A percentile compares a stretch with the other conserved stretches of the same genome.
phyloP scores from a whole-genome alignment of 305 asterid species.

The Andrographis paniculata region DNA sequence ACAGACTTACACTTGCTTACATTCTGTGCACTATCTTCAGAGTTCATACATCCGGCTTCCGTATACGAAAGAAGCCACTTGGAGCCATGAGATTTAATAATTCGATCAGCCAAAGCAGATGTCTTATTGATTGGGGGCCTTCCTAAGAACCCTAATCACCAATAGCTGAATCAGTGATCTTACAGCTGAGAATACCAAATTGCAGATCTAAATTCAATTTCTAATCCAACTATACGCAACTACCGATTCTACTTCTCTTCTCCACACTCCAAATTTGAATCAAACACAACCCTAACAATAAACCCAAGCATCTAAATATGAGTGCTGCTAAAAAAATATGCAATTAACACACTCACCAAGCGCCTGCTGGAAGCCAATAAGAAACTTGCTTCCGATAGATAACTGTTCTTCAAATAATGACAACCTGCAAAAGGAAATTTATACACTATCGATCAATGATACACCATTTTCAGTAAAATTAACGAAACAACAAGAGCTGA shows the following conservation, averaged over 20 bases:
- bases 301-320: neutral
- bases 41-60: constrained; percentile 53
- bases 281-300: constrained; percentile 12
- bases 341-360: constrained; percentile 38
- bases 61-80: constrained; percentile 49
- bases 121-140: constrained; percentile 40
- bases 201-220: constrained; percentile 5
- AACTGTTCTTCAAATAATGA: constrained; percentile 53
- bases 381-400: constrained; percentile 41
- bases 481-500: constrained; percentile 1
- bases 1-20: constrained; percentile 61
- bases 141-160: constrained; percentile 37
- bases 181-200: constrained; percentile 7
- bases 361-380: constrained; percentile 60
- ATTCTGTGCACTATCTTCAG: constrained; percentile 35
- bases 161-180: constrained; percentile 9
- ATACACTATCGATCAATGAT: neutral
- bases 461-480: neutral
- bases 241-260: constrained; percentile 2
- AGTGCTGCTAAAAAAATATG: constrained; percentile 3
- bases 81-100: constrained; percentile 48
- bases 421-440: constrained; percentile 36
- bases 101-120: constrained; percentile 37
- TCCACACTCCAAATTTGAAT: constrained; percentile 1
- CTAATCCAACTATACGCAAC: constrained; percentile 5